Conservation (phyloP, 768 basidiomycete species). For the Tricholomella constricta region DNA sequence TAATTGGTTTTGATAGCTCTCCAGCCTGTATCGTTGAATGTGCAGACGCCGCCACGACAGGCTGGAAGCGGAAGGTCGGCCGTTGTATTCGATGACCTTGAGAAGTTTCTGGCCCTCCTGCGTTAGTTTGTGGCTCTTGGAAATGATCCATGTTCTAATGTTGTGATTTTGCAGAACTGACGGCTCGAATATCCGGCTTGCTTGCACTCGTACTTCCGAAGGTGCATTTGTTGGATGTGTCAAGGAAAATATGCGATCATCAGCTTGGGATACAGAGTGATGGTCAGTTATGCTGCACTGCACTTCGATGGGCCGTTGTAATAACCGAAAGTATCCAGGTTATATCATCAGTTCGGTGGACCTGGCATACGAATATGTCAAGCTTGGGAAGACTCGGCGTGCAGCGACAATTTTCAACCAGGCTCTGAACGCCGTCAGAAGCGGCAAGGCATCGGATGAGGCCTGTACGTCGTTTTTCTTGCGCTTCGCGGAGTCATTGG, state of each 20-base stretch:
- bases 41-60: conserved; percentile 27
- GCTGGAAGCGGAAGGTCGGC: conserved; percentile 17
- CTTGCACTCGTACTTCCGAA: conserved; percentile 67
- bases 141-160: not conserved
- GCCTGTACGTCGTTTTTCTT: conserved; percentile 57
- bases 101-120: conserved; percentile 48
- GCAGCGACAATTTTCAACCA: conserved; percentile 69
- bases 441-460: conserved; percentile 50
- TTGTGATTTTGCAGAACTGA: conserved; percentile 44
- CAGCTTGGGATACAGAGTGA: conserved; percentile 43
- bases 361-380: conserved; percentile 78
- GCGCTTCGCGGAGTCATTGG: conserved; percentile 67
- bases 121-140: conserved; percentile 41
- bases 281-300: conserved; percentile 40
- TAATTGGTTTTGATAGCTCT: conserved; percentile 20
- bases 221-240: conserved; percentile 65
- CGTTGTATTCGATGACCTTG: conserved; percentile 40
- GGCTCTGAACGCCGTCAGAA: conserved; percentile 47
- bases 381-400: conserved; percentile 71
- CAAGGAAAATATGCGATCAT: conserved; percentile 60
- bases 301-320: not conserved
- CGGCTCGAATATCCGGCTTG: conserved; percentile 64
- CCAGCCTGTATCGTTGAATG: conserved; percentile 31
- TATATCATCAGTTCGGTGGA: conserved; percentile 67
- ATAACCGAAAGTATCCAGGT: conserved; percentile 36